Evolutionary conservation across 257 asterid species (phyloP).

Genomic region (Ballota nigra): DNA sequence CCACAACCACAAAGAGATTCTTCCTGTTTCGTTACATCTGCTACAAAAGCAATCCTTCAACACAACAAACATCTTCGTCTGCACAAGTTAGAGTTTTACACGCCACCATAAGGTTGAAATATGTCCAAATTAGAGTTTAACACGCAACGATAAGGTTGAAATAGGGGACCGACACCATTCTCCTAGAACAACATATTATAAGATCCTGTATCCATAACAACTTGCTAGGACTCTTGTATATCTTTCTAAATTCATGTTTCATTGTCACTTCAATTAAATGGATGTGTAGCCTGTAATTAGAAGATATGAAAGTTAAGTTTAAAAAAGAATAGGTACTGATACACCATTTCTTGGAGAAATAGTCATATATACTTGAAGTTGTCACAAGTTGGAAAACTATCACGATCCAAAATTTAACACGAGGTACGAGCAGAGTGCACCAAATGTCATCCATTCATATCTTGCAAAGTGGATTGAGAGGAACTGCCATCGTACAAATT

Average conservation of each 20-base stretch:
- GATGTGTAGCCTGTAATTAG: background rate
- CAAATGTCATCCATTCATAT: background rate
- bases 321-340: background rate
- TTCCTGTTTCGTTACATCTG: slow-evolving; percentile 14
- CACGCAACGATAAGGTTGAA: background rate
- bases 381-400: background rate
- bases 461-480: background rate
- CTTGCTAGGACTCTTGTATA: background rate
- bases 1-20: slow-evolving; percentile 24
- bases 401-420: slow-evolving; percentile 1
- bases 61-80: slow-evolving; percentile 4
- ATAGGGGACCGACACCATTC: slow-evolving; percentile 1
- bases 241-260: background rate
- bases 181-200: background rate
- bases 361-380: slow-evolving; percentile 10
- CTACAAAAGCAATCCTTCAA: background rate
- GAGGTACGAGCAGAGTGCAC: background rate
- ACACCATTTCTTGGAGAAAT: background rate
- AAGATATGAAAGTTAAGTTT: background rate
- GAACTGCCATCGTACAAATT: background rate
- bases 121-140: no score
- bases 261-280: background rate
- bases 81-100: background rate
- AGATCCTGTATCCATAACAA: background rate
- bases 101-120: no score